Conservation (phyloP, 2,329 filamentous ascomycete species). For the Fusarium algeriense region DNA sequence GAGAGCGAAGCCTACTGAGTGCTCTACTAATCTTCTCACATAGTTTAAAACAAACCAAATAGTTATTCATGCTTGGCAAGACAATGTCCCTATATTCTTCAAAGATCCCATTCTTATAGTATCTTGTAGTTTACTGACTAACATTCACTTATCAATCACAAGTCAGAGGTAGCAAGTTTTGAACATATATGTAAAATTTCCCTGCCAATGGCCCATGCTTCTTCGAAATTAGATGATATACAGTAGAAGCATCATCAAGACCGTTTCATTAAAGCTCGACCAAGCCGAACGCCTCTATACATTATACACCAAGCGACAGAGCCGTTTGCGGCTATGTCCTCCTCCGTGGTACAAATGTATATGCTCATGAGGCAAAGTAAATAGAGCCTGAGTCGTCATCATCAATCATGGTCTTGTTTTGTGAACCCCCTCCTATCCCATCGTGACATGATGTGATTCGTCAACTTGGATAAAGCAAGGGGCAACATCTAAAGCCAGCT, state of each 20-base stretch:
- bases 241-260: conserved; percentile 44
- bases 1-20: neutral
- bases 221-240: conserved; percentile 49
- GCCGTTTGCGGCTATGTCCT: conserved; percentile 19
- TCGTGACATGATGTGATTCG: conserved; percentile 18
- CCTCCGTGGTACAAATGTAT: conserved; percentile 26
- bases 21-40: neutral
- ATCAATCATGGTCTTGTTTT: conserved; percentile 40
- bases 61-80: neutral
- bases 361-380: conserved; percentile 16
- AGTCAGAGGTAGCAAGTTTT: conserved; percentile 14
- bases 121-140: neutral
- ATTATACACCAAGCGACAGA: conserved; percentile 27
- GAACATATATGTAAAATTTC: conserved; percentile 44
- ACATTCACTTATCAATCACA: neutral
- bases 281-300: conserved; percentile 26
- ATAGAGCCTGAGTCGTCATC: conserved; percentile 28
- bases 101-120: neutral
- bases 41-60: neutral
- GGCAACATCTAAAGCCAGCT: conserved; percentile 42
- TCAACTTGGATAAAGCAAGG: neutral
- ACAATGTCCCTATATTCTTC: neutral
- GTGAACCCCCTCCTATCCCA: conserved; percentile 27
- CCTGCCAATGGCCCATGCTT: conserved; percentile 42
- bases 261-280: conserved; percentile 39